Evolutionary conservation across 1,284 basidiomycete genomes (phyloP), one percentile per base, ranked within the genome.

Genomic region (Xerocomus amazonicus): DNA sequence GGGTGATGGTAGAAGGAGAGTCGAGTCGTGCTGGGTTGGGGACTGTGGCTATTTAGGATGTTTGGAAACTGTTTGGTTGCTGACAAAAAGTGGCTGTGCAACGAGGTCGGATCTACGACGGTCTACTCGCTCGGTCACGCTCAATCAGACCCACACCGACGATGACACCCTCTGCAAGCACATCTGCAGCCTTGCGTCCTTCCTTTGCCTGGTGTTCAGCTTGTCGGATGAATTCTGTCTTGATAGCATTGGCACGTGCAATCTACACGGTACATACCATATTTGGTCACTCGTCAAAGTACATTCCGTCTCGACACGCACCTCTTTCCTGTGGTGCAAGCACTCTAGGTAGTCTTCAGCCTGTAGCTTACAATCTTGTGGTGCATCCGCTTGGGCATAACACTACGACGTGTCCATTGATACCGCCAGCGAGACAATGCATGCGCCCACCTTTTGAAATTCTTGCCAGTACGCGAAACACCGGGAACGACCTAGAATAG

Each of bases 381-480:
- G 91, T 41, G 75, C 75, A 57, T 95, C 91, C 43, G 93, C 83
- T 52, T 81, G 76, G 9, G 88, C 86, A 68, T 97, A 97, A 74
- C 94, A 97, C 87, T 97, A 54, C 38, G 29, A 9, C 38, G 29
- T 45, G 13, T 34, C 9, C 44, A 9, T 53, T 33, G 51, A 32
- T 14, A 49, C 26, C 16, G 46, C 34, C 31, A 35, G 14, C 35
- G 17, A 37, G 28, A 44, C 45, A 19, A 54, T 12, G 23, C 27
- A 4, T 8, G 16, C 6, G 50, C 70, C 49, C 54, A 87, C 89
- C 68, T 89, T 91, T 56, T 84, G 79, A 72, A 92, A 91, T 65
- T 91, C 90, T 64, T 95, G 92, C 93, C 94, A 97, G 72, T 89
- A 92, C 6, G 82, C 77, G 70, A 95, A 95, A 74, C 94, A 97